phyloP scores from a whole-genome alignment of 768 basidiomycete genomes.

The Trametes cingulata region DNA sequence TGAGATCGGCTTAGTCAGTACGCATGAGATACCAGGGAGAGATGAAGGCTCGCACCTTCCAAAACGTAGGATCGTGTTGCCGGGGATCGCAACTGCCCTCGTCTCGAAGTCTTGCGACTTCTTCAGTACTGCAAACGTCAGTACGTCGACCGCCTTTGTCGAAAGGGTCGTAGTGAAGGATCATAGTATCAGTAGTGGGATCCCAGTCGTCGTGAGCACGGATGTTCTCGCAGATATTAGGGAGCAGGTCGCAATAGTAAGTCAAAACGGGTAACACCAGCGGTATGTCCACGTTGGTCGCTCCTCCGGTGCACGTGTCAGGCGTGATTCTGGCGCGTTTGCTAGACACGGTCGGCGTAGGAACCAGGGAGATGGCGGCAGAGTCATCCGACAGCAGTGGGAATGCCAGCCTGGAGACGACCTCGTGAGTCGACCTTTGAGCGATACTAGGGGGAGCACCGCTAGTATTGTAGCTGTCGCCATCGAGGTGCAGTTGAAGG shows the following conservation, averaged over 20 bases:
- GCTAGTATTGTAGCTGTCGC: not conserved
- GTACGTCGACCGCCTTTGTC: not conserved
- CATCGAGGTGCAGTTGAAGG: not conserved
- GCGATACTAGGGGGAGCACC: not conserved
- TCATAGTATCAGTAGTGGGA: not conserved
- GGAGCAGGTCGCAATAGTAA: constrained; percentile 8
- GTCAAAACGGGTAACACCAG: constrained; percentile 3
- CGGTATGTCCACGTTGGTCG: not conserved
- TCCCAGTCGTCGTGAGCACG: constrained; percentile 1
- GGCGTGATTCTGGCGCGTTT: constrained; percentile 5
- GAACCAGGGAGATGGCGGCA: not conserved
- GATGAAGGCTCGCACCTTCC: not conserved
- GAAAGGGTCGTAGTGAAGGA: constrained; percentile 8
- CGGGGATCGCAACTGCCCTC: constrained; percentile 3
- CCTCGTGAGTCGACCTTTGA: no score
- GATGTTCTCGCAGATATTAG: constrained; percentile 9
- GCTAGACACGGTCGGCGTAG: not conserved
- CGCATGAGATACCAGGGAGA: no score
- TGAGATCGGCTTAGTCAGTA: no score
- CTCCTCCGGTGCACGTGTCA: not conserved
- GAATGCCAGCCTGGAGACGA: not conserved
- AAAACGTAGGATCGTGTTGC: constrained; percentile 1
- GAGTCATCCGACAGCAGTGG: not conserved
- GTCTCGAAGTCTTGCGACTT: not conserved
- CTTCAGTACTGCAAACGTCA: not conserved